phyloP scores from a whole-genome alignment of 805 yeast genomes.

The Candida xyloterini region DNA sequence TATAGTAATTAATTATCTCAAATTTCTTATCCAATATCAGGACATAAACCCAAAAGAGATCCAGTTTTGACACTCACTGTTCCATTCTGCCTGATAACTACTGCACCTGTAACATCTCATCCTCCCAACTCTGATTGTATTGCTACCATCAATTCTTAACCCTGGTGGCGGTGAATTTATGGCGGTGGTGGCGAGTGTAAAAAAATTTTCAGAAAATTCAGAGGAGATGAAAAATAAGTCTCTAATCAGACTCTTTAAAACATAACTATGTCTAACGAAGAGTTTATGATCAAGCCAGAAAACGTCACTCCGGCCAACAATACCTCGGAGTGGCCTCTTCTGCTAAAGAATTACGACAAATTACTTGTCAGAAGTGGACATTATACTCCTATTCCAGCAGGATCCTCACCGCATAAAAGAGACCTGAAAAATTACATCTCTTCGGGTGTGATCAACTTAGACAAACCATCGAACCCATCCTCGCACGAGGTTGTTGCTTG shows the following conservation, averaged over 20 bases:
- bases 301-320: slow-evolving; percentile 72
- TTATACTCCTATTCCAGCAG: slow-evolving; percentile 95
- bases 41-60: too few species aligned
- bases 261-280: slow-evolving; percentile 38
- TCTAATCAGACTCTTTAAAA: slow-evolving; percentile 2
- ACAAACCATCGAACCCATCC: slow-evolving; percentile 97
- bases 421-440: slow-evolving; percentile 86
- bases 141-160: not conserved
- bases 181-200: slow-evolving; percentile 8
- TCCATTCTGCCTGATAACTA: too few species aligned
- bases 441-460: slow-evolving; percentile 95
- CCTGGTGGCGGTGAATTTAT: not conserved
- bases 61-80: too few species aligned
- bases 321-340: slow-evolving; percentile 93
- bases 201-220: slow-evolving; percentile 13
- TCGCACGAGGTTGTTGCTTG: slow-evolving; percentile 99
- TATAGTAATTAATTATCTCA: too few species aligned
- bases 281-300: slow-evolving; percentile 80
- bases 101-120: not conserved
- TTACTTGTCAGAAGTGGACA: slow-evolving; percentile 93
- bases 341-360: slow-evolving; percentile 91
- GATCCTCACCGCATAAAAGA: slow-evolving; percentile 91
- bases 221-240: slow-evolving; percentile 8
- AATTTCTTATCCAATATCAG: too few species aligned
- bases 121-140: not conserved